phyloP scores from a whole-genome alignment of 805 yeast genomes.

The Barnettozyma botsteinii region DNA sequence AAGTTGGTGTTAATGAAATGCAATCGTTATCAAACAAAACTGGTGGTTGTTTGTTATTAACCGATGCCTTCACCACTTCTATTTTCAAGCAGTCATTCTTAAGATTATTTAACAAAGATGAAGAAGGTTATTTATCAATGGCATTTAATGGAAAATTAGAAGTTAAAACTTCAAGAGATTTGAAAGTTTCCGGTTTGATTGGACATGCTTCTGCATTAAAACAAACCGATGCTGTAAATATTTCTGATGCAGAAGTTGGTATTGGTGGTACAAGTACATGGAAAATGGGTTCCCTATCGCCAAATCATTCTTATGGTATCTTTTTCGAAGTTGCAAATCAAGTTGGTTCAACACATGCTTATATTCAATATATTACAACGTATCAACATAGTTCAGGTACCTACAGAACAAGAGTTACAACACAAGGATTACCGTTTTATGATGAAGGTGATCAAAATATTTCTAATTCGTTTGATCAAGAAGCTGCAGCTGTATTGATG shows the following conservation, averaged over 20 bases:
- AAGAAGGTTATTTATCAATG: conserved; percentile 78
- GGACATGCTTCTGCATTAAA: conserved; percentile 82
- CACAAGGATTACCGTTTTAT: conserved; percentile 59
- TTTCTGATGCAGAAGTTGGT: conserved; percentile 91
- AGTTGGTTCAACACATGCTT: conserved; percentile 34
- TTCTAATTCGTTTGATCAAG: conserved; percentile 85
- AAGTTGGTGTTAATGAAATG: conserved; percentile 93
- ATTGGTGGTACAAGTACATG: conserved; percentile 89
- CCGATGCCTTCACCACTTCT: conserved; percentile 92
- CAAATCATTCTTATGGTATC: conserved; percentile 82
- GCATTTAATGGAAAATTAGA: conserved; percentile 88
- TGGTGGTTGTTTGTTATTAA: conserved; percentile 82
- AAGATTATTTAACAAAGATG: conserved; percentile 82
- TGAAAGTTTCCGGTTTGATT: conserved; percentile 86
- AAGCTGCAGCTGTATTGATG: conserved; percentile 94
- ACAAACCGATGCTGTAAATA: conserved; percentile 52
- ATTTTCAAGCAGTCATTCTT: conserved; percentile 89
- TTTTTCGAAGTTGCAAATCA: conserved; percentile 73
- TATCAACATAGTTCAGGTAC: conserved; percentile 96
- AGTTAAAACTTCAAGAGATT: conserved; percentile 79
- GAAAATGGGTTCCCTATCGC: conserved; percentile 79
- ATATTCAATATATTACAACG: conserved; percentile 81
- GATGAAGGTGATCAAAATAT: conserved; percentile 51
- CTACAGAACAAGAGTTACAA: conserved; percentile 84
- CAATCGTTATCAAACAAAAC: conserved; percentile 76